These are phyloP conservation scores for Nicotiana tomentosiformis DNA, from an alignment of 257 asterid genomes.

Conservation along the genomic window DNA sequence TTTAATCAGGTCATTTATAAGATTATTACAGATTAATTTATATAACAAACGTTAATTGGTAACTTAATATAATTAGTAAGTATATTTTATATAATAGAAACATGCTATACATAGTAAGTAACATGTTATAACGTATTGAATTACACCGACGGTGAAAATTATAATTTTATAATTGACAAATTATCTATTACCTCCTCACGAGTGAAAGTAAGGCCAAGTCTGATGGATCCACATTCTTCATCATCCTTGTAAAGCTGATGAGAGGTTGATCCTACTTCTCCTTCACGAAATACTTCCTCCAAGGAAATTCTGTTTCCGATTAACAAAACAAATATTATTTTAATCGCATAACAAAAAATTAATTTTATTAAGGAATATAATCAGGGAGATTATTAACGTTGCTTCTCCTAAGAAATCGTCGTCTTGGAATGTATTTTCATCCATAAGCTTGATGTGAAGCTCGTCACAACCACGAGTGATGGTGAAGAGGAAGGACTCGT, in stretches of 20 bases:
- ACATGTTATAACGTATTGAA: too few species aligned
- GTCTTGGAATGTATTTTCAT: background rate
- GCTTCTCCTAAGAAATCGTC: background rate
- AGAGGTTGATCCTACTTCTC: background rate
- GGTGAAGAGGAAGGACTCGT: background rate
- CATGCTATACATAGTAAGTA: too few species aligned
- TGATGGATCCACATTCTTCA: background rate
- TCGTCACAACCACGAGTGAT: background rate
- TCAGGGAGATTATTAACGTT: background rate
- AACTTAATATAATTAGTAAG: too few species aligned
- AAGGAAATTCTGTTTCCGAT: background rate
- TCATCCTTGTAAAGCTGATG: background rate
- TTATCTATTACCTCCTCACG: background rate
- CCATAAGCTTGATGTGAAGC: background rate
- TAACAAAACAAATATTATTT: too few species aligned
- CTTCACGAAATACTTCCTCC: background rate
- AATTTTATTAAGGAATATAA: background rate
- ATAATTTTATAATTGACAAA: too few species aligned
- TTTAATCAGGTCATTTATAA: too few species aligned
- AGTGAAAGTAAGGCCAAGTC: background rate
- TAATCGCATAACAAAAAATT: too few species aligned
- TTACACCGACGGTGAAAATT: too few species aligned
- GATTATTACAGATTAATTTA: too few species aligned
- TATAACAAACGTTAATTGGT: too few species aligned
- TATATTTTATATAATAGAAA: too few species aligned